Evolutionary conservation across 768 basidiomycete species (phyloP), one percentile per base, ranked within the genome.

Genomic region (Suillus discolor): DNA sequence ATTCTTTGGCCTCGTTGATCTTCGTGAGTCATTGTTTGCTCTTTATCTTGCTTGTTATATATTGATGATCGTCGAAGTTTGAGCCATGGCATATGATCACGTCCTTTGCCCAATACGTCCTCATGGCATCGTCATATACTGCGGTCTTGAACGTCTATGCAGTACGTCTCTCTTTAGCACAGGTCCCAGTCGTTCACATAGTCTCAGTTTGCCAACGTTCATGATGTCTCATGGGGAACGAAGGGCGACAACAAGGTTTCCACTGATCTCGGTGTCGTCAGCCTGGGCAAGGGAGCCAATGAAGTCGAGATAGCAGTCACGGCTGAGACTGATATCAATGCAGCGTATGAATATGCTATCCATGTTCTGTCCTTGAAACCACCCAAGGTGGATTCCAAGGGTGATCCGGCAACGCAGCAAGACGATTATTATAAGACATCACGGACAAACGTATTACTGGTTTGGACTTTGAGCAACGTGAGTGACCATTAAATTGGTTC

Each of bases 31-130:
- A 39, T 67, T 20, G 41, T 45, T 41, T 28, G 7, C 7, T 63
- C 34, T 11, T 25, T 57, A 20, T 55, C 25, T 60, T 62, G 34
- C 62, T 53, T 7, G 18, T 20, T 7, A 25, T 59, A 25, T 54
- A 42, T 57, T 57, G 15, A 44, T 38, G n/a, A 16, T 62, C 63
- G 8, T 72, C 44, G 57, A 73, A 97, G 89, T 89, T 97, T 70
- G 96, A 99, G 70, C 97, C 97, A 2, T 97, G 96, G 94, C 97
- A 99, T 75, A 93, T 99, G 94, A 83, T 99, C 71, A 98, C 97
- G 0, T 94, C 92, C 7, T 96, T 98, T 79, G 31, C 96, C n/a
- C 97, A 96, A 75, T 96, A 96, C 73, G 75, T 92, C 28, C 84
- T 97, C 67, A 88, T 98, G 83, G 93, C 95, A 0, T 97, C 97